phyloP scores from a whole-genome alignment of 2,329 filamentous ascomycete genomes.

The Verticillium zaregamsianum region DNA sequence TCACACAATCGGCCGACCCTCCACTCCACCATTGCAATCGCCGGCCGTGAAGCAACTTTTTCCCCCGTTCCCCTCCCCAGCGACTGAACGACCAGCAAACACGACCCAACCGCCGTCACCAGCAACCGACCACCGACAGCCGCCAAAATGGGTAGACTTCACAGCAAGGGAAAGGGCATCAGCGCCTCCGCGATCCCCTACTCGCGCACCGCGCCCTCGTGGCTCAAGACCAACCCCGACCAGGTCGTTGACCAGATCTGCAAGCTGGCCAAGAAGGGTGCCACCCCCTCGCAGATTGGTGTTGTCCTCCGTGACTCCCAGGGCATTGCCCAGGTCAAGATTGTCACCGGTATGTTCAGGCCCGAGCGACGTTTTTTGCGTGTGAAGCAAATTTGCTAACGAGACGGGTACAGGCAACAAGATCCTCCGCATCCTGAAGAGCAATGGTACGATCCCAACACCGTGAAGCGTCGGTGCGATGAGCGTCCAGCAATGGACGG shows the following conservation, averaged over 20 bases:
- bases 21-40: constrained; percentile 6
- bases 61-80: constrained; percentile 10
- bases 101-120: not conserved
- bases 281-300: constrained; percentile 97
- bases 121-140: constrained; percentile 18
- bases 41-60: constrained; percentile 1
- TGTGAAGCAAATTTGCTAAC: constrained; percentile 29
- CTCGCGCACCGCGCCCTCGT: constrained; percentile 86
- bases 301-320: constrained; percentile 97
- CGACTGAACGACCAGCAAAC: constrained; percentile 12
- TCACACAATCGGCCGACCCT: constrained; percentile 8
- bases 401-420: constrained; percentile 77
- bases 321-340: constrained; percentile 96
- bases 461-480: constrained; percentile 11
- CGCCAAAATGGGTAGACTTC: constrained; percentile 89
- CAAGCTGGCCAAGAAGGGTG: constrained; percentile 98
- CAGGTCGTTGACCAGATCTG: constrained; percentile 99
- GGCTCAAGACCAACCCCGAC: constrained; percentile 98
- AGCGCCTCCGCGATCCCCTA: constrained; percentile 93
- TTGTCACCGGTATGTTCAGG: constrained; percentile 77
- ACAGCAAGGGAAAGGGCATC: constrained; percentile 99
- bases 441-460: constrained; percentile 73
- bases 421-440: constrained; percentile 98
- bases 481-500: not conserved
- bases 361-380: not conserved